A percentile compares a stretch with the other conserved stretches of the same genome.
These are phyloP conservation scores for Byssothecium circinans DNA, from an alignment of 2,329 filamentous ascomycete species.

Conservation along the genomic window DNA sequence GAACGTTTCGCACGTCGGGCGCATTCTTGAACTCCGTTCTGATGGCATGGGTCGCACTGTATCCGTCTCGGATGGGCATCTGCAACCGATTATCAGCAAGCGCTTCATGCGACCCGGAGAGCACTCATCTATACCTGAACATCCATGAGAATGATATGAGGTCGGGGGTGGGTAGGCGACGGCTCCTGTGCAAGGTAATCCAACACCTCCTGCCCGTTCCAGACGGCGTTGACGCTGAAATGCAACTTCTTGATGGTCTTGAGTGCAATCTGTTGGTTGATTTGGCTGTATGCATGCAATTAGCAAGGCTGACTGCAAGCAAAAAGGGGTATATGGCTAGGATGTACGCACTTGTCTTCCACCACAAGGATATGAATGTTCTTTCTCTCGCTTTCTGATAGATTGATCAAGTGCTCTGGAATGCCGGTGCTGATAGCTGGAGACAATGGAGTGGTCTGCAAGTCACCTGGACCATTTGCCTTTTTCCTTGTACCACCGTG, in stretches of 20 bases:
- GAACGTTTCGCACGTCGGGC: conserved; percentile 60
- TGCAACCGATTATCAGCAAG: conserved; percentile 33
- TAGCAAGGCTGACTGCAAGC: conserved; percentile 3
- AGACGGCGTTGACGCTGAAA: conserved; percentile 70
- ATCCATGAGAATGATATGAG: conserved; percentile 78
- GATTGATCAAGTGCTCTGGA: conserved; percentile 44
- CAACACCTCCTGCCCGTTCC: conserved; percentile 78
- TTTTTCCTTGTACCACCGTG: conserved; percentile 20
- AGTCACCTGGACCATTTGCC: conserved; percentile 6
- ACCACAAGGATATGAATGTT: conserved; percentile 73
- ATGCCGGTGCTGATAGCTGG: conserved; percentile 30
- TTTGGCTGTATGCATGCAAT: conserved; percentile 41
- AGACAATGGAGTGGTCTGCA: conserved; percentile 16
- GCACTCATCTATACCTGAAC: conserved; percentile 61
- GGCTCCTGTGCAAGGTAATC: conserved; percentile 66
- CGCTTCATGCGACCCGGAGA: conserved; percentile 8
- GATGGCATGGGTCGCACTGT: conserved; percentile 73
- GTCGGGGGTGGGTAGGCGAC: conserved; percentile 55
- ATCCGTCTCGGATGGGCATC: conserved; percentile 70
- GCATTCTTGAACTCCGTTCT: conserved; percentile 67
- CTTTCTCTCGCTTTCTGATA: conserved; percentile 61
- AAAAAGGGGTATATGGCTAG: background rate
- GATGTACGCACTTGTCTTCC: conserved; percentile 70
- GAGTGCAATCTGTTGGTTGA: conserved; percentile 75
- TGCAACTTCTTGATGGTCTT: conserved; percentile 74